Base-by-base conservation (phyloP, 1,284 basidiomycete species). In the Ustilago xerochloae region DNA sequence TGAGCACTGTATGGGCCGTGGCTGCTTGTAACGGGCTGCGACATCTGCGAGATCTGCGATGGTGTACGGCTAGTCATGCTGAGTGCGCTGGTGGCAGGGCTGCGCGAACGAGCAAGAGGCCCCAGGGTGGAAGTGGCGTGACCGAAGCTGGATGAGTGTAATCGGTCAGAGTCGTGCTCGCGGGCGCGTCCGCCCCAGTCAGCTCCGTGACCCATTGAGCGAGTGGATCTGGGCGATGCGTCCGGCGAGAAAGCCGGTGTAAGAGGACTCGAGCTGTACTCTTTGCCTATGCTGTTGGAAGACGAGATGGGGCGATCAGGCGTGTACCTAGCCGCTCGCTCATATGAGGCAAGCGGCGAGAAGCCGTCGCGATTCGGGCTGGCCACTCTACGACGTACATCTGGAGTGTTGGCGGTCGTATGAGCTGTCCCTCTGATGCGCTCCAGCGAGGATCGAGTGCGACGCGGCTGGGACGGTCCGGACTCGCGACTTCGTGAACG, bases 61-160 rank as follows among this genome's bases (percentile, higher is more conserved):
- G 65, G 52, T 9, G 57, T 69, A 16, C 65, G 61, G 51, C 65
- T 69, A 6, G 65, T 62, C 65, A 69, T 68, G 32, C 46, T 68
- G 28, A 72, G 59, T 2, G 59, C 47, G 20, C 60, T 59, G 5
- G 57, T 29, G 6, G 59, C 69, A 16, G 69, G 55, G 41, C 69
- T 66, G 41, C 69, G 69, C 24, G 69, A 65, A n/a, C 60, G 63
- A 18, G 57, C 24, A n/a, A 63, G 51, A 3, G 57, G 52, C 26
- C 54, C 66, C 0, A 63, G 52, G 0, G 54, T 48, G 4, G 60
- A 47, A 12, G 8, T 43, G 7, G 51, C 22, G 20, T 43, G 56
- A n/a, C 66, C 66, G 16, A 47, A 54, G 52, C 66, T 63, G 6
- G 61, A 63, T 16, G 66, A 69, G 22, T 63, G 66, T n/a, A 69